Base-by-base conservation (phyloP, 169 alveolate genomes). In the Plasmodium malariae region DNA sequence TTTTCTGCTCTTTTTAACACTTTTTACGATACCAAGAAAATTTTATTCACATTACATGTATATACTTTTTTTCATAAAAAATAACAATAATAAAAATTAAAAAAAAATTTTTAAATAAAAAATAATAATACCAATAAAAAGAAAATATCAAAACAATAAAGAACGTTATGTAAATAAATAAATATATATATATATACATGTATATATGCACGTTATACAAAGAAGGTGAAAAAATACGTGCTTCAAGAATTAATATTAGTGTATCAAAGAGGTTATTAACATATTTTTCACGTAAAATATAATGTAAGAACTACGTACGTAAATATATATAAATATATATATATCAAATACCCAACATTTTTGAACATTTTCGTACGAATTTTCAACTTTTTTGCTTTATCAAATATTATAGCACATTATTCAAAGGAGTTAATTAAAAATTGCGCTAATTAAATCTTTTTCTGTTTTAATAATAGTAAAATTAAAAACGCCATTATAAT, bases 251-350 rank as follows among this genome's bases (percentile, higher is more conserved):
- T n/a, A 7, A 12, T 37, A 78, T 55, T 78, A 78, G 89, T 63
- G 62, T 78, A 78, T 78, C 78, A 78, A 78, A 78, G 89, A 78
- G 89, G 89, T 78, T 37, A 78, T 54, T n/a, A n/a, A n/a, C n/a
- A n/a, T n/a, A 30, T 55, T 57, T 26, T 74, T 57, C 21, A n/a
- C n/a, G n/a, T n/a, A n/a, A n/a, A n/a, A n/a, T n/a, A n/a, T n/a
- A n/a, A n/a, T n/a, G n/a, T n/a, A 12, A 21, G 21, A 12, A 68
- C 85, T 55, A 14, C 26, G 19, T 28, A n/a, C n/a, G 68, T 57
- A 57, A 19, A 30, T 57, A 57, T 17, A 21, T 21, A 49, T 48
- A 0, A 49, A 57, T 19, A 21, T 57, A 57, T 57, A 9, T 9
- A 40, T 40, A 40, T 40, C 5, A n/a, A n/a, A n/a, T n/a, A n/a